Conservation (phyloP, 2,329 filamentous ascomycete genomes). For the Diplodia corticola region DNA sequence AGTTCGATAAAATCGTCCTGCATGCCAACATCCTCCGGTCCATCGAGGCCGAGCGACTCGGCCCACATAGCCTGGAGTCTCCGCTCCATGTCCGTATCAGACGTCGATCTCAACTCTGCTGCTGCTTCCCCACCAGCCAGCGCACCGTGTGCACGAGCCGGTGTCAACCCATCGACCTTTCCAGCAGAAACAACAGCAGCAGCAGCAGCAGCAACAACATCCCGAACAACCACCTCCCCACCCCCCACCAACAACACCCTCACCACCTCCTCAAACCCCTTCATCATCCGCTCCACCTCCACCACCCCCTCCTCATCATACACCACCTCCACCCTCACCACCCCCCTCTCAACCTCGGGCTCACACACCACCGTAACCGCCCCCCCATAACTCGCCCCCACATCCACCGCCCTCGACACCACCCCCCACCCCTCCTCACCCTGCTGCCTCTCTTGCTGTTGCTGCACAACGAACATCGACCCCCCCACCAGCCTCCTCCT, state of each 20-base stretch:
- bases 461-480: constrained; percentile 52
- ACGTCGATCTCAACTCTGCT: too few relatives aligned
- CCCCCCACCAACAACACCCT: background rate
- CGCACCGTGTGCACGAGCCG: too few relatives aligned
- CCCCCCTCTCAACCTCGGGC: background rate
- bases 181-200: too few relatives aligned
- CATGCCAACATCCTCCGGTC: background rate
- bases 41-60: background rate
- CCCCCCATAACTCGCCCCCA: background rate
- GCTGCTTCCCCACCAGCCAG: too few relatives aligned
- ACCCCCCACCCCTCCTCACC: background rate
- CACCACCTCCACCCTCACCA: background rate
- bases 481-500: constrained; percentile 54
- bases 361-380: constrained; percentile 1
- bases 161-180: too few relatives aligned
- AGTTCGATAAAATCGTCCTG: background rate
- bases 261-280: background rate
- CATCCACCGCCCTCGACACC: background rate
- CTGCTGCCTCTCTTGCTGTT: background rate
- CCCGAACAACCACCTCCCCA: background rate
- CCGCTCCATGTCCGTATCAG: background rate
- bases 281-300: background rate
- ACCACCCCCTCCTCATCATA: background rate
- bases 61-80: background rate
- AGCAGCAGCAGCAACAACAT: background rate